A percentile compares a stretch with the other conserved stretches of the same genome.
These are phyloP conservation scores for Teunomyces cretensis DNA, from an alignment of 805 yeast genomes.

Conservation along the genomic window DNA sequence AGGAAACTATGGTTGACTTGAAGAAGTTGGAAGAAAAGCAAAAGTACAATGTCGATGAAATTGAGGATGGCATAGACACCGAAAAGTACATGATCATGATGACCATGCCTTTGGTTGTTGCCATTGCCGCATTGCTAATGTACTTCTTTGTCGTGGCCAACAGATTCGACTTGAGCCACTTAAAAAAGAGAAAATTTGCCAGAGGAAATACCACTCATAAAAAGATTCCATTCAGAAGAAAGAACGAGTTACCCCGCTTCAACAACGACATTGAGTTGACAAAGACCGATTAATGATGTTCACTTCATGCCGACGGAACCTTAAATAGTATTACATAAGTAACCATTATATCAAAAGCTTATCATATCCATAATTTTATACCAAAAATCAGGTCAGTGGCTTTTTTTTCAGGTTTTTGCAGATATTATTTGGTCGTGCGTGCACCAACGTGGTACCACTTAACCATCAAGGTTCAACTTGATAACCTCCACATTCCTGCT, in stretches of 20 bases:
- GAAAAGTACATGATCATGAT: constrained; percentile 63
- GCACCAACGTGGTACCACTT: not conserved
- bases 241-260: constrained; percentile 35
- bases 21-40: constrained; percentile 34
- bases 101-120: constrained; percentile 66
- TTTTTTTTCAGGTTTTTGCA: too few species aligned
- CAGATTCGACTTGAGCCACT: constrained; percentile 44
- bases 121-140: constrained; percentile 59
- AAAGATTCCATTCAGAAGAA: constrained; percentile 27
- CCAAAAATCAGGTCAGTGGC: too few species aligned
- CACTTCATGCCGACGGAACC: not conserved
- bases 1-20: constrained; percentile 46
- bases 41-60: constrained; percentile 31
- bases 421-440: not conserved
- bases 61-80: constrained; percentile 48
- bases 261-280: constrained; percentile 17
- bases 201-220: constrained; percentile 26
- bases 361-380: not conserved
- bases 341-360: not conserved
- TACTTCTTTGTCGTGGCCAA: constrained; percentile 62
- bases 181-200: constrained; percentile 32
- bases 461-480: not conserved
- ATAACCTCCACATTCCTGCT: not conserved
- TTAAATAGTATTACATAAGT: not conserved
- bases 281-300: constrained; percentile 16